A percentile compares a stretch with the other conserved stretches of the same genome.
These are phyloP conservation scores for Prototheca wickerhamii DNA, from an alignment of 163 green algal species.

Conservation along the genomic window DNA sequence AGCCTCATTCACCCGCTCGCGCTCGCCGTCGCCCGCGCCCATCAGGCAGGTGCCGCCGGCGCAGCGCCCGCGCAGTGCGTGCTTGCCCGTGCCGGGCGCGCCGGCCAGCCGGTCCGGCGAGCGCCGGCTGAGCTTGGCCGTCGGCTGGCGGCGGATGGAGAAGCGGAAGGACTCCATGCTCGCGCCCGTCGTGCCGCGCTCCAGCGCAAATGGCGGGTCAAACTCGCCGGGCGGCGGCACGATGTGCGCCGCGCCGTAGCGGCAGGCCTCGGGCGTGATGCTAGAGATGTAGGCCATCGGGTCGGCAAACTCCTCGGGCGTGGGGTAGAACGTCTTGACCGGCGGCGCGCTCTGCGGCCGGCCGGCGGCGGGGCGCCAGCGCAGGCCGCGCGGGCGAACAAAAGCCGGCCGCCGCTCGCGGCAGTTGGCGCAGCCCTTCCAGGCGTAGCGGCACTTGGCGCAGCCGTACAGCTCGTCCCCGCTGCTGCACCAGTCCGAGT, in stretches of 20 bases:
- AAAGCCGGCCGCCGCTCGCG: conserved; percentile 21
- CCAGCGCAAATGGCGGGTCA: conserved; percentile 61
- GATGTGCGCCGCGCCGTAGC: conserved; percentile 68
- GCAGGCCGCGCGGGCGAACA: conserved; percentile 18
- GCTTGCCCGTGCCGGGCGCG: background rate
- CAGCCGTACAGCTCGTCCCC: conserved; percentile 35
- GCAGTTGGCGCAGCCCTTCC: conserved; percentile 39
- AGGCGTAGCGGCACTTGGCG: conserved; percentile 44
- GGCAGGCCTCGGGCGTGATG: conserved; percentile 56
- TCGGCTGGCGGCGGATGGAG: conserved; percentile 51
- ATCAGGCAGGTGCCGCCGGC: background rate
- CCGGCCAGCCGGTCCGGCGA: background rate
- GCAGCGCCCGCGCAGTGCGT: background rate
- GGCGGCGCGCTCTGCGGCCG: conserved; percentile 21
- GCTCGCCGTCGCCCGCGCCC: background rate
- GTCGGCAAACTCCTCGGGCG: conserved; percentile 74
- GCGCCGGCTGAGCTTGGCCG: conserved; percentile 45
- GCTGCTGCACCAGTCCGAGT: too few species aligned
- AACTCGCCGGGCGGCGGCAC: conserved; percentile 55
- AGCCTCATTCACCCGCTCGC: background rate
- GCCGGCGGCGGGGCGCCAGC: conserved; percentile 30
- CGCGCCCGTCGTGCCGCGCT: conserved; percentile 43
- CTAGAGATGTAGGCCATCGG: conserved; percentile 77
- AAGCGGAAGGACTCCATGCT: conserved; percentile 54
- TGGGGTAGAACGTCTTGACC: conserved; percentile 64